Evolutionary conservation across 2,329 filamentous ascomycete genomes (phyloP).

Genomic region (Calonectria pseudoreteaudii): DNA sequence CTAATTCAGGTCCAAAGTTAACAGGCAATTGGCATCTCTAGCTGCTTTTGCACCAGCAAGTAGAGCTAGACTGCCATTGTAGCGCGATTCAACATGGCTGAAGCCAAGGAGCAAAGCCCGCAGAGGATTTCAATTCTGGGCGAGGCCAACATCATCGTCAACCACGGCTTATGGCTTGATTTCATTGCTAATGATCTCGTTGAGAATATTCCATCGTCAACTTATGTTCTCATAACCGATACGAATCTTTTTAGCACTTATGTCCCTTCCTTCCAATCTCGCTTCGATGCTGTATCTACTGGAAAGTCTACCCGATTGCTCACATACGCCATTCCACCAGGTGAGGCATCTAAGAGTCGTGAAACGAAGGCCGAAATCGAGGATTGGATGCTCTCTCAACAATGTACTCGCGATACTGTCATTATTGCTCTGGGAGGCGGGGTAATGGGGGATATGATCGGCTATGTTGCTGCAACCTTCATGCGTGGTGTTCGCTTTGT

Average conservation of each 20-base stretch:
- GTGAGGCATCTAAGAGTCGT: conserved; percentile 92
- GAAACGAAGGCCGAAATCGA: conserved; percentile 96
- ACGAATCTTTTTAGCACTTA: conserved; percentile 89
- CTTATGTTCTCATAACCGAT: conserved; percentile 96
- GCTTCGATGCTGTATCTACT: conserved; percentile 46
- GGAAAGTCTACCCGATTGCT: conserved; percentile 73
- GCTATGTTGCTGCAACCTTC: conserved; percentile 96
- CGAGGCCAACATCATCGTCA: conserved; percentile 89
- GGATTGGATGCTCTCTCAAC: conserved; percentile 93
- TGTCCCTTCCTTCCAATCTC: conserved; percentile 76
- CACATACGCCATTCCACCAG: conserved; percentile 87
- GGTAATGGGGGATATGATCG: conserved; percentile 98
- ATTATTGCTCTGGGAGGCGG: conserved; percentile 95
- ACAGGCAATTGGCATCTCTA: not conserved
- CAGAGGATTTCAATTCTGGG: conserved; percentile 84
- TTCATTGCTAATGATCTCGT: conserved; percentile 87
- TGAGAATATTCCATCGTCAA: conserved; percentile 81
- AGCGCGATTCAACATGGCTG: conserved; percentile 40
- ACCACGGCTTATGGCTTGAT: conserved; percentile 88
- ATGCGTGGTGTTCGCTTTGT: conserved; percentile 98
- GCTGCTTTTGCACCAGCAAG: conserved; percentile 11
- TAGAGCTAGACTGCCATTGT: conserved; percentile 11
- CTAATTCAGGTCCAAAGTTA: not conserved
- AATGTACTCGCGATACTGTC: conserved; percentile 95
- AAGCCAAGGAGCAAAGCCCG: conserved; percentile 50